Base-by-base conservation (phyloP, 352 stramenopile genomes). In the Globisporangium abappressorium region DNA sequence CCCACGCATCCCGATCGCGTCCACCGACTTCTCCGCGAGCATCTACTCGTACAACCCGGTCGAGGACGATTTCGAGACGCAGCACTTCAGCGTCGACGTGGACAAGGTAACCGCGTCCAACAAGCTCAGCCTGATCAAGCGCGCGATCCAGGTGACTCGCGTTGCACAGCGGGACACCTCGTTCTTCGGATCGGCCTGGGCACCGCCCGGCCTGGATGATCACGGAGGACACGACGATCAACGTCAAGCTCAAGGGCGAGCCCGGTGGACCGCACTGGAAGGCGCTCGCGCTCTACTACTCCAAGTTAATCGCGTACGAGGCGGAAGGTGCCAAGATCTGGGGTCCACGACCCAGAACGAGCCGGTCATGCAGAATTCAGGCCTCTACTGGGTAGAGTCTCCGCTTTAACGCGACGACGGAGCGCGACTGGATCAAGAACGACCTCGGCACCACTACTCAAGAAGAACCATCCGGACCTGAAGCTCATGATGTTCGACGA, bases 11-110 rank as follows among this genome's bases (percentile, higher is more conserved):
- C 91, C 87, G 30, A 96, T 97, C 67, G 87, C 74, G 36, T 93
- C 84, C 20, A 90, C 77, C 62, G 91, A 97, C 69, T 97, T 97
- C 68, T 97, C 90, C 56, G 65, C 84, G 63, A 81, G 71, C 15
- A 81, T 91, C 67, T 97, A 97, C 76, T 95, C 77, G 73, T 97
- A 97, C 76, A 91, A 94, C 67, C 71, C 91, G 20, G 73, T 89
- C 18, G 77, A 73, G n/a, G 85, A 78, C n/a, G 91, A 97, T 62
- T 77, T 94, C 22, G 79, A 78, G 11, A 86, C 96, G 79, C 66
- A 73, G 49, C 73, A 94, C 67, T 97, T 97, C 70, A 89, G 89
- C 46, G 84, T 91, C 58, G 82, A 87, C 38, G 80, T 96, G 58
- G 92, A 97, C 77, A 90, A 90, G 53, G 60, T 73, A 1, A 68